phyloP scores from a whole-genome alignment of 2,329 filamentous ascomycete species.

The Ophiocordyceps camponoti-rufipedis region DNA sequence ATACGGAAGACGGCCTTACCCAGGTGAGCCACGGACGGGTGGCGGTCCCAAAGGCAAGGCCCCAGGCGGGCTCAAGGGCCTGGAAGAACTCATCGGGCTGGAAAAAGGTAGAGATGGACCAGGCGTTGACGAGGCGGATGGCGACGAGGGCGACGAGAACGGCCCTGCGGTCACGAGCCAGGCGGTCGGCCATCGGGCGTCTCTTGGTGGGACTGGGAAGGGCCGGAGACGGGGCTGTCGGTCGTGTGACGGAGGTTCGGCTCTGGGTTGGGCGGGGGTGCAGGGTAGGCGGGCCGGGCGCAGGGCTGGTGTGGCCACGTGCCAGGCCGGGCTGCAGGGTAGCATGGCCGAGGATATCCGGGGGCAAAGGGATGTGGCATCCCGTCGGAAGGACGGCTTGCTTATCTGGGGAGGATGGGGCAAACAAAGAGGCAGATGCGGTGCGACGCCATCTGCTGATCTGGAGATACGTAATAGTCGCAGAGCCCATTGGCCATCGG shows the following conservation, averaged over 20 bases:
- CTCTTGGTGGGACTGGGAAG: no score
- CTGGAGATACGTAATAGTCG: slow-evolving; percentile 3
- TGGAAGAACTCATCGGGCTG: slow-evolving; percentile 98
- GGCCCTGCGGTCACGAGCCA: slow-evolving; percentile 5
- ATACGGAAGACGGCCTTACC: slow-evolving; percentile 35
- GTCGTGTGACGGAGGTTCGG: no score
- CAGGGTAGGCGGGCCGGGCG: no score
- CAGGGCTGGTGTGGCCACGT: no score
- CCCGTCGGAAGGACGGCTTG: background rate
- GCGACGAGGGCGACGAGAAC: slow-evolving; percentile 29
- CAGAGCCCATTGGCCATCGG: slow-evolving; percentile 3
- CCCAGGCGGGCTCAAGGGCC: slow-evolving; percentile 86
- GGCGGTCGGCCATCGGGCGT: background rate
- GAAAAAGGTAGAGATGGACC: slow-evolving; percentile 75
- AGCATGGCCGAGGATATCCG: no score
- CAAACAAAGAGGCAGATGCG: background rate
- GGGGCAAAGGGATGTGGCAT: no score
- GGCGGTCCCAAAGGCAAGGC: slow-evolving; percentile 57
- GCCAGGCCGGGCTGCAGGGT: no score
- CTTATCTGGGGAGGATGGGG: background rate
- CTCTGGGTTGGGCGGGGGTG: no score
- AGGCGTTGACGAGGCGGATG: slow-evolving; percentile 63
- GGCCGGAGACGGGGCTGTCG: no score
- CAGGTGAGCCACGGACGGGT: slow-evolving; percentile 90
- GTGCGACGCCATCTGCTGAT: background rate